Conservation (phyloP, 2,329 filamentous ascomycete species). For the Diaporthe capsici region DNA sequence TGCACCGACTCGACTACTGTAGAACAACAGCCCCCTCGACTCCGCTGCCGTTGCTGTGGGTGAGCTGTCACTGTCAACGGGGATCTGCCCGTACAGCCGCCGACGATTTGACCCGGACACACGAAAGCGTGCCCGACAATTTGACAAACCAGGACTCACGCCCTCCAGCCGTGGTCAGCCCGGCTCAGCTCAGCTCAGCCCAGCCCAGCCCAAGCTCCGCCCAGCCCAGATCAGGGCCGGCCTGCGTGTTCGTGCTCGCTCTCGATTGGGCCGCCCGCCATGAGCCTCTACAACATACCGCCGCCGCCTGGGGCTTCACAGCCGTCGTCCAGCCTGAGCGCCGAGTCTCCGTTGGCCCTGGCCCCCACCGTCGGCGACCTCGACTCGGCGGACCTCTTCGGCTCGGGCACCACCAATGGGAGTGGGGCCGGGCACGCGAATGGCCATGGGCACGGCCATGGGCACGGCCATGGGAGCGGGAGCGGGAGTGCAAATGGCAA, state of each 20-base stretch:
- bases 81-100: constrained; percentile 22
- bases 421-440: not conserved
- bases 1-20: constrained; percentile 11
- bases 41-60: constrained; percentile 17
- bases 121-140: constrained; percentile 5
- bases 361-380: constrained; percentile 39
- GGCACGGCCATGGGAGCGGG: not conserved
- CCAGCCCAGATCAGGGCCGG: not conserved
- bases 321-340: constrained; percentile 27
- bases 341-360: constrained; percentile 38
- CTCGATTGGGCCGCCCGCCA: constrained; percentile 5
- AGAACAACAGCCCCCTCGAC: not conserved
- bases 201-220: not conserved
- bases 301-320: constrained; percentile 26
- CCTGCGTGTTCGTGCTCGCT: not conserved
- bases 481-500: not conserved
- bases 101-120: constrained; percentile 20
- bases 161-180: not conserved
- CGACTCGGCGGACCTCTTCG: constrained; percentile 41
- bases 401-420: constrained; percentile 44
- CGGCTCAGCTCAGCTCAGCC: constrained; percentile 8
- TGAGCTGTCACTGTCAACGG: constrained; percentile 32
- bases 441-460: not conserved
- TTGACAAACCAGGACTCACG: constrained; percentile 15
- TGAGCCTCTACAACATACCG: constrained; percentile 37